These are phyloP conservation scores for Areca catechu DNA, from an alignment of 176 grass and related monocot species.

Conservation along the genomic window DNA sequence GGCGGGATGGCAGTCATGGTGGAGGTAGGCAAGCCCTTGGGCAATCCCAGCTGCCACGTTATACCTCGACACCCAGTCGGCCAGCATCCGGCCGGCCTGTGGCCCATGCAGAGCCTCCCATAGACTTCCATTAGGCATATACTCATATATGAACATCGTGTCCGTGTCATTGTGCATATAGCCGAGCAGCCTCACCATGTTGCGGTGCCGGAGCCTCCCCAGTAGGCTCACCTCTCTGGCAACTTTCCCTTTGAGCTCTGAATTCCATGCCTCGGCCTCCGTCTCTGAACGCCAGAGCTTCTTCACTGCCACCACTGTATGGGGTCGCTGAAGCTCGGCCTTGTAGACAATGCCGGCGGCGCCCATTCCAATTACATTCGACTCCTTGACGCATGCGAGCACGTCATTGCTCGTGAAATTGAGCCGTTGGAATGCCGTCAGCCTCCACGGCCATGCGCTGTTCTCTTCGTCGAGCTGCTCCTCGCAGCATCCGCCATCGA, in stretches of 20 bases:
- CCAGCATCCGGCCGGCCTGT: slow-evolving; percentile 26
- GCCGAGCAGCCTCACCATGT: slow-evolving; percentile 76
- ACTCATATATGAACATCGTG: slow-evolving; percentile 95
- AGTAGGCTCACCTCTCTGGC: slow-evolving; percentile 62
- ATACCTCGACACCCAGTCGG: slow-evolving; percentile 77
- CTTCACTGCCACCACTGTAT: slow-evolving; percentile 67
- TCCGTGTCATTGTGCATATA: slow-evolving; percentile 72
- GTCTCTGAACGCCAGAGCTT: slow-evolving; percentile 57
- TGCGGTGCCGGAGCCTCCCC: slow-evolving; percentile 76
- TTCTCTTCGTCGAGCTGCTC: slow-evolving; percentile 15
- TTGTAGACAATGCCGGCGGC: slow-evolving; percentile 82
- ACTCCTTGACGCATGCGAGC: slow-evolving; percentile 82
- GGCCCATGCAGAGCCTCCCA: slow-evolving; percentile 84
- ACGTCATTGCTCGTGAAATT: slow-evolving; percentile 66
- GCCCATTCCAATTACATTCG: slow-evolving; percentile 92
- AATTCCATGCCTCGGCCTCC: background rate
- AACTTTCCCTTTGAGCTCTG: slow-evolving; percentile 33
- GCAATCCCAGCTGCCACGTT: slow-evolving; percentile 77
- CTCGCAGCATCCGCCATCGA: slow-evolving; percentile 25
- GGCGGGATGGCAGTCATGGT: slow-evolving; percentile 88
- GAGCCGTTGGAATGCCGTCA: slow-evolving; percentile 79
- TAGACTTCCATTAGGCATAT: slow-evolving; percentile 90
- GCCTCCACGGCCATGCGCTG: slow-evolving; percentile 57
- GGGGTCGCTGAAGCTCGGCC: slow-evolving; percentile 52
- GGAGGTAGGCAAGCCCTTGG: slow-evolving; percentile 77